These are phyloP conservation scores for Leccinum laetum DNA, from an alignment of 1,284 basidiomycete species.

Conservation along the genomic window DNA sequence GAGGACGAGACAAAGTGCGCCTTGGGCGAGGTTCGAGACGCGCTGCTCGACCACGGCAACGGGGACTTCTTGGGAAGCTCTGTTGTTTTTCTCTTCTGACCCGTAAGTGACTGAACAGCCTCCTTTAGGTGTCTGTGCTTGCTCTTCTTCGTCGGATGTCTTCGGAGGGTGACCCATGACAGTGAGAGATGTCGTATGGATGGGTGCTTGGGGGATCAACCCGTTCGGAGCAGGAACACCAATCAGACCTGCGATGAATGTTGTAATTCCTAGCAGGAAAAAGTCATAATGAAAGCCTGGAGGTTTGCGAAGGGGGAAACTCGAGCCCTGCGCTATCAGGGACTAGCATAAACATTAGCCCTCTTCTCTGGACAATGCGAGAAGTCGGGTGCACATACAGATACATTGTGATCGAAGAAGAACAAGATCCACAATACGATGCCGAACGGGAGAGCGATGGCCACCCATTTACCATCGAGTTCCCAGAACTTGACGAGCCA, in stretches of 20 bases:
- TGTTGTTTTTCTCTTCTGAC: constrained; percentile 30
- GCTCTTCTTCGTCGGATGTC: constrained; percentile 44
- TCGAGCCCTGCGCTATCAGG: constrained; percentile 90
- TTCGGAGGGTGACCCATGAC: constrained; percentile 62
- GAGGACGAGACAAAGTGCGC: constrained; percentile 76
- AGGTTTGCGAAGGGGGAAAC: constrained; percentile 90
- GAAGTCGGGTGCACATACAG: constrained; percentile 43
- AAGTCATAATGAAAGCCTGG: constrained; percentile 94
- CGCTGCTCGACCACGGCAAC: constrained; percentile 87
- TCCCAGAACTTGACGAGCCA: constrained; percentile 97
- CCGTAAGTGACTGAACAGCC: neutral
- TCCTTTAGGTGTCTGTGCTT: constrained; percentile 13
- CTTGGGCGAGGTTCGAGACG: constrained; percentile 86
- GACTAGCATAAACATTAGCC: constrained; percentile 46
- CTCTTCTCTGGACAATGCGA: neutral
- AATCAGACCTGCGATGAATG: constrained; percentile 88
- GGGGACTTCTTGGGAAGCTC: constrained; percentile 55
- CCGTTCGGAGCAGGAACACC: constrained; percentile 96
- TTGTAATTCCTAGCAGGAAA: constrained; percentile 89
- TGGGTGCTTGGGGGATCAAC: constrained; percentile 94
- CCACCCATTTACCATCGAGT: constrained; percentile 88
- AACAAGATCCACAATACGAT: constrained; percentile 72
- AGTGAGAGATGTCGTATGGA: constrained; percentile 87
- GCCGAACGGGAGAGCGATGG: constrained; percentile 77
- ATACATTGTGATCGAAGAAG: constrained; percentile 86